Conservation (phyloP, 2,329 filamentous ascomycete species). For the Diaporthe humulicola region DNA sequence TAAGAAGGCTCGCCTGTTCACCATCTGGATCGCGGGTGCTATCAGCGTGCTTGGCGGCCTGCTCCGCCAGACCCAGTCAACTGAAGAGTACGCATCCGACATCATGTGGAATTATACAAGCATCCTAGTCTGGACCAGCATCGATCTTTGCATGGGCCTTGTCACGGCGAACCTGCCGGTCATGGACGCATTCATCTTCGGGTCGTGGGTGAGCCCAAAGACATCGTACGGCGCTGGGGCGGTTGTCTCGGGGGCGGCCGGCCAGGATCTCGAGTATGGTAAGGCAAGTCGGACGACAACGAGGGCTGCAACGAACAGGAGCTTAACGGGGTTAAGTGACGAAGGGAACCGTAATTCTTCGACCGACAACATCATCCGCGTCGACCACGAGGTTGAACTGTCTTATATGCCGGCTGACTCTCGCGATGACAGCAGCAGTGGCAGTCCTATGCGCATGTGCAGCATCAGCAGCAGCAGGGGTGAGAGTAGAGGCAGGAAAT, state of each 20-base stretch:
- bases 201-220: constrained; percentile 36
- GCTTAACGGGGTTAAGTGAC: not conserved
- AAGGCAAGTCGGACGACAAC: constrained; percentile 15
- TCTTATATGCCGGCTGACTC: constrained; percentile 7
- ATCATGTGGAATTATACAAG: constrained; percentile 42
- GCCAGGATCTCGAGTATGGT: constrained; percentile 7
- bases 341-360: not conserved
- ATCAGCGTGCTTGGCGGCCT: constrained; percentile 35
- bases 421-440: not conserved
- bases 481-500: not conserved
- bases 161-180: constrained; percentile 48
- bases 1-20: constrained; percentile 46
- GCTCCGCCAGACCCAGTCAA: constrained; percentile 43
- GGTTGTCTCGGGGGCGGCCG: not conserved
- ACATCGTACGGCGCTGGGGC: not conserved
- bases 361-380: constrained; percentile 21
- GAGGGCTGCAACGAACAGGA: not conserved
- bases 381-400: constrained; percentile 23
- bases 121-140: constrained; percentile 45
- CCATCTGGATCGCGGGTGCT: constrained; percentile 48
- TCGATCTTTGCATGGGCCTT: constrained; percentile 48
- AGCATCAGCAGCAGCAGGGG: constrained; percentile 7
- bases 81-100: constrained; percentile 25
- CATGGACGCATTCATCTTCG: constrained; percentile 44
- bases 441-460: constrained; percentile 4